A percentile compares a stretch with the other conserved stretches of the same genome.
These are phyloP conservation scores for Hibiscus mutabilis DNA, from an alignment of 345 rosid genomes.

Conservation along the genomic window DNA sequence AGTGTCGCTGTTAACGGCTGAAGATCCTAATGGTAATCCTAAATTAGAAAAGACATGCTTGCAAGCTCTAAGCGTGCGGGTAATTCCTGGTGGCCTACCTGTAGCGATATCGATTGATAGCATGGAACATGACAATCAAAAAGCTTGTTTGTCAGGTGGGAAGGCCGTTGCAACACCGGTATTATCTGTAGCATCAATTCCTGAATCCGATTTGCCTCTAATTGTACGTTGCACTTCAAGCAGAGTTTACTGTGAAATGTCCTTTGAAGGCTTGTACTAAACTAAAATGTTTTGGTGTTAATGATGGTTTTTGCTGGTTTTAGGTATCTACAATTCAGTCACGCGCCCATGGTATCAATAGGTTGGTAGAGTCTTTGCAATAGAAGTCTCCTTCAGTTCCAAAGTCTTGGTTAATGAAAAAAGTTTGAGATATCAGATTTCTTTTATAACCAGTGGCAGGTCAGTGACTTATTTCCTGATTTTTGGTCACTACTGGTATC, in stretches of 20 bases:
- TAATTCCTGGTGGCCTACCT: slow-evolving; percentile 37
- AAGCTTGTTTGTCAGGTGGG: slow-evolving; percentile 25
- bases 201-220: slow-evolving; percentile 54
- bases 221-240: slow-evolving; percentile 33
- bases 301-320: slow-evolving; percentile 10
- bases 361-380: slow-evolving; percentile 64
- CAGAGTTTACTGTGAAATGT: not conserved
- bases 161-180: slow-evolving; percentile 26
- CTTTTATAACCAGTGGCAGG: slow-evolving; percentile 86
- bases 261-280: not conserved
- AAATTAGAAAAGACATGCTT: slow-evolving; percentile 67
- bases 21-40: slow-evolving; percentile 43
- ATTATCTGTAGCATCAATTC: slow-evolving; percentile 29
- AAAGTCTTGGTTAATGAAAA: slow-evolving; percentile 57
- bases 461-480: slow-evolving; percentile 25
- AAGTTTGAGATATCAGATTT: slow-evolving; percentile 80
- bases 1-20: slow-evolving; percentile 28
- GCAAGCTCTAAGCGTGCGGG: slow-evolving; percentile 54
- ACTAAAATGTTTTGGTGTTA: slow-evolving; percentile 13
- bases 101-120: slow-evolving; percentile 34
- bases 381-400: slow-evolving; percentile 61
- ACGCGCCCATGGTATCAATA: slow-evolving; percentile 56
- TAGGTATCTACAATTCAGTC: slow-evolving; percentile 73
- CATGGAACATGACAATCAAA: slow-evolving; percentile 36
- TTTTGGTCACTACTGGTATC: not conserved